phyloP scores from a whole-genome alignment of 2,329 filamentous ascomycete species.

The Beauveria bassiana region DNA sequence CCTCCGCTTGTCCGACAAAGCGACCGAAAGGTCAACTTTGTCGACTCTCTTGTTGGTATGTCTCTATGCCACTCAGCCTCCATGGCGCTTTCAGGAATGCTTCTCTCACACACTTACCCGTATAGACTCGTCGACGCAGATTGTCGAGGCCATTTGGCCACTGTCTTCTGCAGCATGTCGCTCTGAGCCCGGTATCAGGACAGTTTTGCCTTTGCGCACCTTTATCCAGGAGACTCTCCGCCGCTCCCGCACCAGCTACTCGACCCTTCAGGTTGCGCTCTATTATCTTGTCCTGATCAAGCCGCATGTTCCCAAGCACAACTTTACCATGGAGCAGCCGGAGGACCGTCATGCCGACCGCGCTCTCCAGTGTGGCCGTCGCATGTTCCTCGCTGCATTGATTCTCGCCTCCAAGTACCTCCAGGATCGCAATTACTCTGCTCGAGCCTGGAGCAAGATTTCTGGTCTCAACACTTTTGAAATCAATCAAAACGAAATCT shows the following conservation, averaged over 20 bases:
- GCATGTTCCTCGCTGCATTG: slow-evolving; percentile 92
- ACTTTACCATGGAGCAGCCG: slow-evolving; percentile 81
- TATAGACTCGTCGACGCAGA: slow-evolving; percentile 91
- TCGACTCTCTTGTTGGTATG: slow-evolving; percentile 97
- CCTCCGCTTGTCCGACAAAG: slow-evolving; percentile 76
- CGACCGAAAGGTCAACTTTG: slow-evolving; percentile 90
- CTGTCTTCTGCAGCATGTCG: slow-evolving; percentile 73
- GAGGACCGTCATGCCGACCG: slow-evolving; percentile 64
- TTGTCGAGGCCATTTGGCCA: slow-evolving; percentile 96
- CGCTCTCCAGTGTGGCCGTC: slow-evolving; percentile 87
- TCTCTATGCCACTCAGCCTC: slow-evolving; percentile 24
- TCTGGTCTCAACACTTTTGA: slow-evolving; percentile 88
- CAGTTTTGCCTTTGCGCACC: slow-evolving; percentile 80
- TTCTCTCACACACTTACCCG: slow-evolving; percentile 23
- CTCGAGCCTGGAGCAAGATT: slow-evolving; percentile 97
- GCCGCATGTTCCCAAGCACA: slow-evolving; percentile 71
- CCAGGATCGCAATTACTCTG: slow-evolving; percentile 96
- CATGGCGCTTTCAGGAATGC: slow-evolving; percentile 12
- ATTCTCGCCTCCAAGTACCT: slow-evolving; percentile 97
- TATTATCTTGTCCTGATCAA: slow-evolving; percentile 96
- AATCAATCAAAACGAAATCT: slow-evolving; percentile 95
- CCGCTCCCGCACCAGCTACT: slow-evolving; percentile 93
- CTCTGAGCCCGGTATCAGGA: slow-evolving; percentile 63
- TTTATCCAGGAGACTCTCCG: slow-evolving; percentile 97
- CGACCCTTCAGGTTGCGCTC: slow-evolving; percentile 89